These are phyloP conservation scores for Cercophora newfieldiana DNA, from an alignment of 495 filamentous ascomycete genomes.

Conservation along the genomic window DNA sequence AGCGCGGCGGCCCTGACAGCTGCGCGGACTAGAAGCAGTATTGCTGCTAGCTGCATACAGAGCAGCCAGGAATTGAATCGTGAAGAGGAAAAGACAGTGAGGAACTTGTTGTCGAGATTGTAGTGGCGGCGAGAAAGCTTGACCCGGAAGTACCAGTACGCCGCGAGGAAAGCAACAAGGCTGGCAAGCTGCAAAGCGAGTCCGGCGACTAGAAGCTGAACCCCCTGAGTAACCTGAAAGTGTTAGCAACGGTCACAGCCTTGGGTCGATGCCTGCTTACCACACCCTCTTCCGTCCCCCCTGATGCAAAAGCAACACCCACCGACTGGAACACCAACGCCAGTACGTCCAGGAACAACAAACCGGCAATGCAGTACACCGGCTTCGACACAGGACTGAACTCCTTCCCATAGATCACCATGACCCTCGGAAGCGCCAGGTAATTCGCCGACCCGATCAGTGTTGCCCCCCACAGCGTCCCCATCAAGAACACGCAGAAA, in stretches of 20 bases:
- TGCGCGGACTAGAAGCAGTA: conserved; percentile 37
- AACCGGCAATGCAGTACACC: conserved; percentile 31
- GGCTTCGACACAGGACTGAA: conserved; percentile 33
- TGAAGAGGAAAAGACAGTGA: conserved; percentile 34
- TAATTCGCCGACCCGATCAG: conserved; percentile 40
- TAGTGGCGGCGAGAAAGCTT: conserved; percentile 34
- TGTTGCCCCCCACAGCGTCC: conserved; percentile 41
- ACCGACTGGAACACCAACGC: conserved; percentile 39
- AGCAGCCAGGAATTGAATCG: conserved; percentile 39
- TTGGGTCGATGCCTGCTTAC: conserved; percentile 11
- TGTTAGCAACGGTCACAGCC: conserved; percentile 16
- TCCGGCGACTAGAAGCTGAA: conserved; percentile 36
- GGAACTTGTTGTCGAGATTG: conserved; percentile 32
- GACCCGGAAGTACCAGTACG: conserved; percentile 34
- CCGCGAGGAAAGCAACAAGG: conserved; percentile 34
- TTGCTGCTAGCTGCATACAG: conserved; percentile 35
- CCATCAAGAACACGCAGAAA: conserved; percentile 41
- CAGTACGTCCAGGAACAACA: conserved; percentile 33
- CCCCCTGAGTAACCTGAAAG: conserved; percentile 34
- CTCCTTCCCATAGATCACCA: conserved; percentile 43
- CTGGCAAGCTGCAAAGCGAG: conserved; percentile 39
- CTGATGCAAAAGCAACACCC: conserved; percentile 32
- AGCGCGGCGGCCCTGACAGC: conserved; percentile 37
- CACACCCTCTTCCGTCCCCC: conserved; percentile 17
- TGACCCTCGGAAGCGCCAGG: conserved; percentile 37